Conservation (phyloP, 768 basidiomycete genomes). For the Lenzites betulinus region DNA sequence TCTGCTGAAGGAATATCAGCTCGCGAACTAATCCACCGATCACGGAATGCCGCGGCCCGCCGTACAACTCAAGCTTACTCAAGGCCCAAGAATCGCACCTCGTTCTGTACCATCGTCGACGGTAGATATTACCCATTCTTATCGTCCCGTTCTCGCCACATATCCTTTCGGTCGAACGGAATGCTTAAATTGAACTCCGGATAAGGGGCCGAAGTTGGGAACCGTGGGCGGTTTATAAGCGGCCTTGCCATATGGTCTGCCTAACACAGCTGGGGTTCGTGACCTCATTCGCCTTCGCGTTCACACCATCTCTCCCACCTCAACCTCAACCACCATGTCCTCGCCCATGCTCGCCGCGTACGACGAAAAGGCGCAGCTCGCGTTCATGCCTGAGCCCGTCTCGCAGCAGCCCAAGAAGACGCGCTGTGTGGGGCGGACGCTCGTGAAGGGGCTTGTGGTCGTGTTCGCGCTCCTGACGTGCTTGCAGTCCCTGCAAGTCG, state of each 20-base stretch:
- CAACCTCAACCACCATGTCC: constrained; percentile 16
- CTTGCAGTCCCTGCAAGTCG: constrained; percentile 8
- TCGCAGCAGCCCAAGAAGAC: constrained; percentile 2
- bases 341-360: background rate
- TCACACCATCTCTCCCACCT: constrained; percentile 2
- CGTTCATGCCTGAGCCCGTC: constrained; percentile 4
- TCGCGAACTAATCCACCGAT: background rate
- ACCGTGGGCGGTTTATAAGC: background rate
- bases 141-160: background rate
- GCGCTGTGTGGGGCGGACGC: constrained; percentile 2
- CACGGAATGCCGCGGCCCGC: background rate
- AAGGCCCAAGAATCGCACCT: background rate
- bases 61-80: background rate
- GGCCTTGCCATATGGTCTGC: background rate
- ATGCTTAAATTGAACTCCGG: constrained; percentile 7
- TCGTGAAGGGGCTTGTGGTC: constrained; percentile 15
- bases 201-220: constrained; percentile 1
- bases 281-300: constrained; percentile 8
- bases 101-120: background rate
- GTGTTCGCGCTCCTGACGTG: constrained; percentile 4
- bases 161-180: background rate
- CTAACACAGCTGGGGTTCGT: background rate
- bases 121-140: no score
- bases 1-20: background rate
- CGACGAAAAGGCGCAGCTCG: constrained; percentile 9